Evolutionary conservation across 2,329 filamentous ascomycete genomes (phyloP), one percentile per base, ranked within the genome.

Genomic region (Hypomyces perniciosus): DNA sequence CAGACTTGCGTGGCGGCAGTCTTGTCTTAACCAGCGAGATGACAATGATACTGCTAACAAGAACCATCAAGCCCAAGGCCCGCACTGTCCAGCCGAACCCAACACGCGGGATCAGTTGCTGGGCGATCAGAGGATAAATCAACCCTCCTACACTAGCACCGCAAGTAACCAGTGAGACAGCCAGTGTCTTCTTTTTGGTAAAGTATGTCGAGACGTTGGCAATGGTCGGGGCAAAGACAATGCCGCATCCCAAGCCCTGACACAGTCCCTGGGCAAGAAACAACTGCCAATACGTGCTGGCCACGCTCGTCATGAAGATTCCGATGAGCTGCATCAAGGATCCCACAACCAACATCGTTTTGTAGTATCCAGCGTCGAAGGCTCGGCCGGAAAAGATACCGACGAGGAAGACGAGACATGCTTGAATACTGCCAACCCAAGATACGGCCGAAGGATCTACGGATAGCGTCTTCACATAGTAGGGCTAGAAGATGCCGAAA

Each of bases 51-150:
- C 72, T 66, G 0, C 60, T 69, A 0, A 67, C 73, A 2, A 85
- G 56, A 28, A 81, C 79, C 31, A 86, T 73, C 46, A 87, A 76
- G 0, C 78, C 83, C 54, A 85, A 72, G 0, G 77, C 73, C 0
- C 83, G 71, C n/a, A 84, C 74, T 0, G 84, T 83, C 81, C 83
- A 86, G 0, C 72, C 71, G 59, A 85, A 86, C 0, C 84, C 84
- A 4, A 86, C 67, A 13, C 69, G 71, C 0, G 81, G 79, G 2
- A 85, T 66, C 8, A 86, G 65, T 48, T 81, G 75, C 58, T 75
- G 70, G 1, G 78, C 71, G 13, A 81, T 72, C 2, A 79, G 70
- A 0, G 84, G 83, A 60, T 84, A 88, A 3, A 86, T 71, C 26
- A 86, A 68, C 0, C 83, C 83, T 1, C 84, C 85, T 0, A 78